phyloP scores from a whole-genome alignment of 768 basidiomycete species.

The Tulasnella sp. region DNA sequence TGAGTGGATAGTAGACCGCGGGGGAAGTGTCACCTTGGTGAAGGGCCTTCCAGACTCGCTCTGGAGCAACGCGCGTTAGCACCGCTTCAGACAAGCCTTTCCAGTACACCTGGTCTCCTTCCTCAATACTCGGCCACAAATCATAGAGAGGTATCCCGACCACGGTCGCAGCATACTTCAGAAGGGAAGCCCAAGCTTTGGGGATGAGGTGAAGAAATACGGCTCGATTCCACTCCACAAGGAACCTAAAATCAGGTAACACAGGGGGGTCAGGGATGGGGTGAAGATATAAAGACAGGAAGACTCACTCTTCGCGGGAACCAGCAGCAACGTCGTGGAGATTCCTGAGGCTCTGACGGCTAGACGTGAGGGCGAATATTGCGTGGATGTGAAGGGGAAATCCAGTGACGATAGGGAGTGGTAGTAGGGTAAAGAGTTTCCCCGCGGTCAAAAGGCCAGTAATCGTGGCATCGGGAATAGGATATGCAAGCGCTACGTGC shows the following conservation, averaged over 20 bases:
- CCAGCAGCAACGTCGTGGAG: conserved; percentile 31
- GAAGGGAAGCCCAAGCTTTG: conserved; percentile 32
- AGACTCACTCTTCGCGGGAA: conserved; percentile 34
- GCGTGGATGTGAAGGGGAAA: conserved; percentile 40
- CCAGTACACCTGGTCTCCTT: conserved; percentile 31
- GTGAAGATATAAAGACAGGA: background rate
- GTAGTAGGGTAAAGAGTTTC: conserved; percentile 40
- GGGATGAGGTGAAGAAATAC: conserved; percentile 39
- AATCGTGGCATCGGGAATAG: conserved; percentile 19
- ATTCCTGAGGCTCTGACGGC: conserved; percentile 39
- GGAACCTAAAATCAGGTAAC: conserved; percentile 26
- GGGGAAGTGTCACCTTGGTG: background rate
- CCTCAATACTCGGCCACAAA: conserved; percentile 8
- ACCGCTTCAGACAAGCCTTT: conserved; percentile 31
- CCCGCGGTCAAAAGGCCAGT: conserved; percentile 22
- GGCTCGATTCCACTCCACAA: conserved; percentile 40
- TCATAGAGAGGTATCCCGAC: conserved; percentile 22
- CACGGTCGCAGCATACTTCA: conserved; percentile 23
- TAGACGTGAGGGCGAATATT: conserved; percentile 37
- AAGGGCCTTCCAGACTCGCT: background rate
- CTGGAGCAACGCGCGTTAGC: conserved; percentile 22
- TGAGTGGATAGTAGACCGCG: background rate
- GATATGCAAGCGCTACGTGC: conserved; percentile 28
- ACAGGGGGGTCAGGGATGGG: background rate
- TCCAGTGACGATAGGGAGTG: conserved; percentile 37